phyloP scores from a whole-genome alignment of 129 eudicot species.

The Artemisia tridentata region DNA sequence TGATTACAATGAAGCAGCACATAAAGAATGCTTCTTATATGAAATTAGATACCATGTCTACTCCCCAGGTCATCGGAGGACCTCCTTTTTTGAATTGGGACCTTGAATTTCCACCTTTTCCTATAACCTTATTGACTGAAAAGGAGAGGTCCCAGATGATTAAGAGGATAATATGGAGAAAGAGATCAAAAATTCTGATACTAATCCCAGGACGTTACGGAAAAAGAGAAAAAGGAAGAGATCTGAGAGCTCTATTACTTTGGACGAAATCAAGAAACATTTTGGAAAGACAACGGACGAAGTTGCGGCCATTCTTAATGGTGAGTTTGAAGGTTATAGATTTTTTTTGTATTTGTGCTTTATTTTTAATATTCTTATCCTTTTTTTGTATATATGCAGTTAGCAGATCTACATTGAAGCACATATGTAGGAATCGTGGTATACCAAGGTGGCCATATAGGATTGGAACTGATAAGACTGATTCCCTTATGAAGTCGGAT shows the following conservation, averaged over 20 bases:
- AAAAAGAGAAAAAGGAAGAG: background rate
- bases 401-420: too few species aligned
- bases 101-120: background rate
- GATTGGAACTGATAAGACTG: too few species aligned
- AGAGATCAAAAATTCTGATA: background rate
- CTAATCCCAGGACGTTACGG: background rate
- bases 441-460: too few species aligned
- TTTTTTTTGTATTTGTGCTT: too few species aligned
- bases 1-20: slow-evolving; percentile 1
- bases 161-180: background rate
- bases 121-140: background rate
- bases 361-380: too few species aligned
- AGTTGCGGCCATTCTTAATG: slow-evolving; percentile 8
- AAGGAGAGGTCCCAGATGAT: background rate
- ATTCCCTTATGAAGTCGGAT: too few species aligned
- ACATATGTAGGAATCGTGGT: too few species aligned
- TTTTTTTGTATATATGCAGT: too few species aligned
- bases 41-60: slow-evolving; percentile 2
- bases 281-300: slow-evolving; percentile 11
- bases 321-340: background rate
- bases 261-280: slow-evolving; percentile 1
- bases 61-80: slow-evolving; percentile 15
- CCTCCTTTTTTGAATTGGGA: slow-evolving; percentile 5
- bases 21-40: slow-evolving; percentile 4
- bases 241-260: background rate